phyloP scores from a whole-genome alignment of 257 asterid genomes.

The Salvia hispanica region DNA sequence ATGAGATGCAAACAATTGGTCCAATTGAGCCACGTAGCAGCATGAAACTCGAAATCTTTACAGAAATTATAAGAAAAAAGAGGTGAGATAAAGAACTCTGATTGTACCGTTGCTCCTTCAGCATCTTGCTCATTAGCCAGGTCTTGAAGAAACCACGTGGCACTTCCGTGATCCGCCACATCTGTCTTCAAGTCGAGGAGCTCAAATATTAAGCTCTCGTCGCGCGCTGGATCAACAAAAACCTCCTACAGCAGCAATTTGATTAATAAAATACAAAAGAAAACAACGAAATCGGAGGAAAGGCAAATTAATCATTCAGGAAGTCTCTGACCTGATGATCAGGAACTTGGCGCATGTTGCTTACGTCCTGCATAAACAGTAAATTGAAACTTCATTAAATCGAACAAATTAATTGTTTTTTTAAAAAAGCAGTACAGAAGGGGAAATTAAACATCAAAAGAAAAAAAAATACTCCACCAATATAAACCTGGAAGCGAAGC shows the following conservation, averaged over 20 bases:
- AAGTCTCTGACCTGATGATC: constrained; percentile 75
- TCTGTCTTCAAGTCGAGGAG: constrained; percentile 77
- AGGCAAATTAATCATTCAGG: not conserved
- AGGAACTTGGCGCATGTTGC: constrained; percentile 84
- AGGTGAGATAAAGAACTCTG: not conserved
- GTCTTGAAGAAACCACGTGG: constrained; percentile 92
- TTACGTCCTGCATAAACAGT: constrained; percentile 62
- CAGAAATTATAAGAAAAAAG: not conserved
- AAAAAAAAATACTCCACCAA: not conserved
- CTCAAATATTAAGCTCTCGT: constrained; percentile 90
- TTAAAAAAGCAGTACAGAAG: no score
- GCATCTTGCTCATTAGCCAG: constrained; percentile 95
- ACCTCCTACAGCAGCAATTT: constrained; percentile 57
- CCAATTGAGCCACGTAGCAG: constrained; percentile 3
- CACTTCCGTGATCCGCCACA: constrained; percentile 79
- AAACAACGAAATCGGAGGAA: not conserved
- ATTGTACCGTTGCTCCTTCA: constrained; percentile 61
- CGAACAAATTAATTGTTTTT: not conserved
- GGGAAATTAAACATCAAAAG: not conserved
- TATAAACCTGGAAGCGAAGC: constrained; percentile 63
- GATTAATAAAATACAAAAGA: not conserved
- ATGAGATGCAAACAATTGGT: constrained; percentile 10
- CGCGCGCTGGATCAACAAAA: constrained; percentile 77
- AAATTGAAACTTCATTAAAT: not conserved
- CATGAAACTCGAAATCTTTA: not conserved